Evolutionary conservation across 352 stramenopile genomes (phyloP), one percentile per base, ranked within the genome.

Genomic region (Phytophthora hybrid): DNA sequence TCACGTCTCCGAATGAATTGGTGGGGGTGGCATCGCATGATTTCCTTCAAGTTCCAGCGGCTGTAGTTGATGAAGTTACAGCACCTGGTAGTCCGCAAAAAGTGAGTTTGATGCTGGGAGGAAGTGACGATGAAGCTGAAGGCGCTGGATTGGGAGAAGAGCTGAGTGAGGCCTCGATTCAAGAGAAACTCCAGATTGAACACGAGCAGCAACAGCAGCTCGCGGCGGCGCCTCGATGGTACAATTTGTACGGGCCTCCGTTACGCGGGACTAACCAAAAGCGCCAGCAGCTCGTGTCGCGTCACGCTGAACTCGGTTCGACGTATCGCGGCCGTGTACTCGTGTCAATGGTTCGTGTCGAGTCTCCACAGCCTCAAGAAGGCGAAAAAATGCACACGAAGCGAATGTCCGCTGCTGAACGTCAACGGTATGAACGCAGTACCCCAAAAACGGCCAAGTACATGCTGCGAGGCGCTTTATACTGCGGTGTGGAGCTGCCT

Each of bases 231-330:
- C 67, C 85, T 21, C 79, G 85, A 4, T 98, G 92, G 90, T 90
- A 89, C 49, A 94, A 94, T 66, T 59, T 98, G 4, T 98, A 97
- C 59, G 93, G 93, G 7, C 89, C 91, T n/a, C 93, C 88, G 1
- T 68, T 93, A 7, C 78, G 63, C 1, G 73, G 83, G 3, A 70
- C 79, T 19, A 92, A 93, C 63, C 77, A 79, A 29, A 92, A 91
- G 52, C 81, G 87, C 5, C 73, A 74, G 1, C 51, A 74, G 4
- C 66, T 84, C 19, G 80, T 96, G 23, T 81, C 90, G 10, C 80
- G 85, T 39, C 87, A 90, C 19, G 79, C 88, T 3, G 81, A 95
- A 5, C 80, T 85, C 34, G 91, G 84, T 0, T 97, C 91, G 1
- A 94, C 81, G 7, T 98, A 97, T 69, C 84, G 91, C 3, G 92